phyloP scores from a whole-genome alignment of 805 yeast genomes.

The Hemisphaericaspora nanyangensis region DNA sequence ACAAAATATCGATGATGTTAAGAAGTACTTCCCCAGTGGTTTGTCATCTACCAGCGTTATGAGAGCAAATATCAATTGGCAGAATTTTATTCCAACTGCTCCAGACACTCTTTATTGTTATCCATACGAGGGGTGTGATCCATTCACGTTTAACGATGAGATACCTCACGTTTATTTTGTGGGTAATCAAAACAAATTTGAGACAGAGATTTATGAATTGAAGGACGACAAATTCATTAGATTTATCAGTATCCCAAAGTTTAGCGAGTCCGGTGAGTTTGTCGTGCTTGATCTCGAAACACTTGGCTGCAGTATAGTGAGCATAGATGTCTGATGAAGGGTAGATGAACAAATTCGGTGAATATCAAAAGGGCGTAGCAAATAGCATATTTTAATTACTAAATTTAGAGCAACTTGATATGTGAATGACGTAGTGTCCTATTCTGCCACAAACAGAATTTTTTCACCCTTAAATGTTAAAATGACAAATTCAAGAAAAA shows the following conservation, averaged over 20 bases:
- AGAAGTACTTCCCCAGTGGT: constrained; percentile 49
- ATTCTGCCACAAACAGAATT: too few relatives aligned
- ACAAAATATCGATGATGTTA: constrained; percentile 76
- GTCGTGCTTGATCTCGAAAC: constrained; percentile 19
- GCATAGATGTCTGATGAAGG: constrained; percentile 15
- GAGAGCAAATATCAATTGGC: constrained; percentile 74
- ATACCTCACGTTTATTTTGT: constrained; percentile 84
- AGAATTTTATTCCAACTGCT: constrained; percentile 87
- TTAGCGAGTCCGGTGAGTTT: constrained; percentile 56
- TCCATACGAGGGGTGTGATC: constrained; percentile 75
- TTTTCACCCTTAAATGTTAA: too few relatives aligned
- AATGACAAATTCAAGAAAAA: too few relatives aligned
- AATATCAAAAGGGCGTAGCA: background rate
- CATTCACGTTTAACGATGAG: constrained; percentile 65
- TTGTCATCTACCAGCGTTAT: constrained; percentile 39
- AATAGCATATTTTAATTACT: background rate
- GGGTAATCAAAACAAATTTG: constrained; percentile 75
- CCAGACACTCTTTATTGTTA: constrained; percentile 93
- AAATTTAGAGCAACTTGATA: background rate
- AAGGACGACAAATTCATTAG: constrained; percentile 30
- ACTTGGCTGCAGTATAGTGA: constrained; percentile 47
- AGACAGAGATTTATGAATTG: constrained; percentile 33
- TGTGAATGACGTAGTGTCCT: background rate
- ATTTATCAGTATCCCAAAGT: constrained; percentile 68
- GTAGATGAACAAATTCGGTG: too few relatives aligned